A percentile compares a stretch with the other conserved stretches of the same genome.
Evolutionary conservation across 2,329 filamentous ascomycete species (phyloP).

Genomic region (Botrytis aclada): DNA sequence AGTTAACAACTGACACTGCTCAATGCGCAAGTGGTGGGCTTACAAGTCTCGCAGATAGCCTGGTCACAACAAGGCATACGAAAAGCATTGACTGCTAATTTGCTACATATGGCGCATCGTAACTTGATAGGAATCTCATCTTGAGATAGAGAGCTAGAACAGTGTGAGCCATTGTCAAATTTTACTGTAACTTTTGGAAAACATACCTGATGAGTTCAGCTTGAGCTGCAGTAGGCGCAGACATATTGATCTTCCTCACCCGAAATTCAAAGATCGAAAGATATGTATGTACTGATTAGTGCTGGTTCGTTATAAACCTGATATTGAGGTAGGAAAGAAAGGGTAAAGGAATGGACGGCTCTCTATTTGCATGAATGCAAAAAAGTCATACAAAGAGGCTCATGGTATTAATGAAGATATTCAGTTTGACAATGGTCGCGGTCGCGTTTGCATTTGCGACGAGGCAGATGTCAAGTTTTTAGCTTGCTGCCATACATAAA

Average conservation of each 20-base stretch:
- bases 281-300: background rate
- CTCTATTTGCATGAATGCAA: conserved; percentile 11
- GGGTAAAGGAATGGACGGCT: conserved; percentile 18
- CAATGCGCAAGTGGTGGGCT: conserved; percentile 20
- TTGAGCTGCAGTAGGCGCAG: conserved; percentile 34
- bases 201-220: conserved; percentile 38
- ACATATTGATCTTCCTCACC: conserved; percentile 28
- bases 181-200: background rate
- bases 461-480: conserved; percentile 13
- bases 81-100: conserved; percentile 85
- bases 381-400: conserved; percentile 13
- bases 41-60: conserved; percentile 87
- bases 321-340: conserved; percentile 5
- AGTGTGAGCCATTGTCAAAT: conserved; percentile 20
- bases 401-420: conserved; percentile 9
- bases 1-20: background rate
- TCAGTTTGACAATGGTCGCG: conserved; percentile 7
- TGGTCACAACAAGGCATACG: conserved; percentile 94
- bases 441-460: conserved; percentile 13
- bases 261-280: background rate
- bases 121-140: conserved; percentile 95
- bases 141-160: conserved; percentile 36
- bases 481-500: conserved; percentile 1
- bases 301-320: background rate
- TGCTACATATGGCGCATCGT: conserved; percentile 90